A percentile compares a stretch with the other conserved stretches of the same genome.
Evolutionary conservation across 306 rosid species (phyloP).

Genomic region (Oemleria cerasiformis): DNA sequence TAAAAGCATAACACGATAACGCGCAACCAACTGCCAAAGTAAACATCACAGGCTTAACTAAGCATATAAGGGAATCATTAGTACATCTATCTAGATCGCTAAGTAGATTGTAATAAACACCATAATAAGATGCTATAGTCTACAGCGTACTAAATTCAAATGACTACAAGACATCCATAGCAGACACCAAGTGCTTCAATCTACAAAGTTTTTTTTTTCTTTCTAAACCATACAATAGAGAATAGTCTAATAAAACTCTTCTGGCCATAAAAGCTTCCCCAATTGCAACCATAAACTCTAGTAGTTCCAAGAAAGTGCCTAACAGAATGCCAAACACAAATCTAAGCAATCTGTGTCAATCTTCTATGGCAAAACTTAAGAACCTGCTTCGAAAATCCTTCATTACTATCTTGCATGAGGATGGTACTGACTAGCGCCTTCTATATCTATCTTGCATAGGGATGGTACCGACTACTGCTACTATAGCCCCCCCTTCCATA

Average conservation of each 20-base stretch:
- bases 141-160: constrained; percentile 20
- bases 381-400: constrained; percentile 35
- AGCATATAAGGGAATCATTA: background rate
- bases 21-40: background rate
- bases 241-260: constrained; percentile 32
- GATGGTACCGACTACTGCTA: constrained; percentile 69
- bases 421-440: constrained; percentile 31
- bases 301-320: constrained; percentile 36
- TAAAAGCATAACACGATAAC: too few relatives aligned
- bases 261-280: constrained; percentile 31
- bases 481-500: constrained; percentile 68
- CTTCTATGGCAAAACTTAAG: constrained; percentile 48
- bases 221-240: constrained; percentile 28
- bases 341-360: constrained; percentile 45
- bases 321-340: constrained; percentile 32
- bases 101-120: constrained; percentile 18
- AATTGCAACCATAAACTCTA: constrained; percentile 29
- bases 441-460: constrained; percentile 52
- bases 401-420: constrained; percentile 42
- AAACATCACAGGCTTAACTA: background rate
- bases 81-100: constrained; percentile 9
- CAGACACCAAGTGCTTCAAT: constrained; percentile 26
- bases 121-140: constrained; percentile 24
- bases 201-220: constrained; percentile 15
- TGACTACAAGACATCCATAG: constrained; percentile 28